These are phyloP conservation scores for Oemleria cerasiformis DNA, from an alignment of 306 rosid genomes.

Conservation along the genomic window DNA sequence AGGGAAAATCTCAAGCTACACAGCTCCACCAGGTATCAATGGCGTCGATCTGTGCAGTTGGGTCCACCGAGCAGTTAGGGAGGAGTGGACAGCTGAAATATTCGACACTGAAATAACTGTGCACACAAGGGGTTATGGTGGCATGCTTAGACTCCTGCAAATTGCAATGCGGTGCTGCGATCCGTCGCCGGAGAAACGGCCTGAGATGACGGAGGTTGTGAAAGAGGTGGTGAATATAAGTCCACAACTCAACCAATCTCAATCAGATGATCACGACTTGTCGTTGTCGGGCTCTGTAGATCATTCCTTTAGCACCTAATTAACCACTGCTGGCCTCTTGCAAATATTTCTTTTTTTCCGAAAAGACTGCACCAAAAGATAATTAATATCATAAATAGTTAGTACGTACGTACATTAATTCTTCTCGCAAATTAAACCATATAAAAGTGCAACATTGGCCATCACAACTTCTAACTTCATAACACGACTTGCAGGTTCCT, in stretches of 20 bases:
- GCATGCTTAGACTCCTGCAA: slow-evolving; percentile 67
- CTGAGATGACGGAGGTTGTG: slow-evolving; percentile 59
- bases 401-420: no score
- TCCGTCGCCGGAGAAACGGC: slow-evolving; percentile 58
- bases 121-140: slow-evolving; percentile 44
- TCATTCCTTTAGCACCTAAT: no score
- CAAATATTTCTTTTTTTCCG: no score
- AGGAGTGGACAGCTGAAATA: slow-evolving; percentile 93
- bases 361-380: no score
- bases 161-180: slow-evolving; percentile 66
- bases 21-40: slow-evolving; percentile 52
- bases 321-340: no score
- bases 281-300: slow-evolving; percentile 15
- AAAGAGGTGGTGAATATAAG: slow-evolving; percentile 53
- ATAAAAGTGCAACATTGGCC: no score
- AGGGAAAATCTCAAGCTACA: slow-evolving; percentile 45
- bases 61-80: slow-evolving; percentile 74
- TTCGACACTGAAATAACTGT: slow-evolving; percentile 54
- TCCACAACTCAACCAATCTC: slow-evolving; percentile 11
- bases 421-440: no score
- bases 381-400: no score
- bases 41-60: slow-evolving; percentile 61
- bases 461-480: no score
- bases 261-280: slow-evolving; percentile 31
- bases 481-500: no score